Evolutionary conservation across 139 green algal genomes (phyloP).

Genomic region (Mychonastes homosphaera): DNA sequence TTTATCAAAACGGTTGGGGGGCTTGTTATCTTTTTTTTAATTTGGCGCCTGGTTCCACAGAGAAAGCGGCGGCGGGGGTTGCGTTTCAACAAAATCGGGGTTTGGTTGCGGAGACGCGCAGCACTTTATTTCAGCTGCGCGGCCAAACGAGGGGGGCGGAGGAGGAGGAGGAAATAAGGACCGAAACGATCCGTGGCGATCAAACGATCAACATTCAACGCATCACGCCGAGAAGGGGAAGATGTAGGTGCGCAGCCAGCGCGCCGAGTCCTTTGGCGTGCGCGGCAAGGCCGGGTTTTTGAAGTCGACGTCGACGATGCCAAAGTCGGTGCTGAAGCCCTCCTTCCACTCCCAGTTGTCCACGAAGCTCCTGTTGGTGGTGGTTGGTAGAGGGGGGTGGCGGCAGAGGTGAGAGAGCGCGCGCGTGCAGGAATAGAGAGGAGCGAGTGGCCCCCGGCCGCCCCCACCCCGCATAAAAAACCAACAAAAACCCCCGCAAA

Average conservation of each 20-base stretch:
- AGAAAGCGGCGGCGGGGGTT: not conserved
- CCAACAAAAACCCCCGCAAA: too few relatives aligned
- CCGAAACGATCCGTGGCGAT: not conserved
- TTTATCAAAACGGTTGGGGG: too few relatives aligned
- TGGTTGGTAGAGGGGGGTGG: too few relatives aligned
- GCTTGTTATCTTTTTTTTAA: too few relatives aligned
- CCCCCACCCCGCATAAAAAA: too few relatives aligned
- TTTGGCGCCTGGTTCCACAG: too few relatives aligned
- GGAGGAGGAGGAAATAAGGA: not conserved
- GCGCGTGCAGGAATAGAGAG: too few relatives aligned
- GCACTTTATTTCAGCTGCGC: not conserved
- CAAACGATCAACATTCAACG: constrained; percentile 2
- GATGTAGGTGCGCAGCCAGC: constrained; percentile 12
- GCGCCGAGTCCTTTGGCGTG: constrained; percentile 7
- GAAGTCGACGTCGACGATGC: constrained; percentile 16
- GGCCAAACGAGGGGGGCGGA: not conserved
- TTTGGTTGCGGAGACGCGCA: not conserved
- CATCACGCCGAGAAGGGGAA: constrained; percentile 1
- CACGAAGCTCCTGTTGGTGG: too few relatives aligned
- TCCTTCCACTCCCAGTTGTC: constrained; percentile 17
- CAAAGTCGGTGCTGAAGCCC: constrained; percentile 17
- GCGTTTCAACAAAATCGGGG: not conserved
- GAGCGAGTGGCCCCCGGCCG: too few relatives aligned
- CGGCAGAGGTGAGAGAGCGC: too few relatives aligned
- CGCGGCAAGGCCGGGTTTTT: constrained; percentile 4